Conservation (phyloP, 768 basidiomycete species). For the Amanita molliuscula region DNA sequence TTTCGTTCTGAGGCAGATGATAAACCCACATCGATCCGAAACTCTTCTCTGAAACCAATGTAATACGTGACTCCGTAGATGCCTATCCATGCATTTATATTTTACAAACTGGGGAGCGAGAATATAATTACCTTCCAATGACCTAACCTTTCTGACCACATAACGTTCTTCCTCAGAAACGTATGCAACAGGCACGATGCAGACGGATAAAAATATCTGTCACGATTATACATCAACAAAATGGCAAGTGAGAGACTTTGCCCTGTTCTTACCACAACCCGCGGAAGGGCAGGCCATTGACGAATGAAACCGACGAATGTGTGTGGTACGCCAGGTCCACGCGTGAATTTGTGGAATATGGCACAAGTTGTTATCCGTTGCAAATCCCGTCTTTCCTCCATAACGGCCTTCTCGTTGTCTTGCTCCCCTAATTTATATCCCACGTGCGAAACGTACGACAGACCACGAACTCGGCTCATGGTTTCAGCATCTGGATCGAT, state of each 20-base stretch:
- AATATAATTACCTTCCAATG: slow-evolving; percentile 32
- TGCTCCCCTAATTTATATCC: slow-evolving; percentile 9
- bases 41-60: slow-evolving; percentile 54
- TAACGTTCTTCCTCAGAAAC: slow-evolving; percentile 43
- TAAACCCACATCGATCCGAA: slow-evolving; percentile 31
- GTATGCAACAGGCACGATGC: slow-evolving; percentile 37
- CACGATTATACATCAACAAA: not conserved
- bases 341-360: slow-evolving; percentile 46
- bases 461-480: not conserved
- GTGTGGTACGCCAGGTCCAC: slow-evolving; percentile 50
- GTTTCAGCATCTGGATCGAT: slow-evolving; percentile 11
- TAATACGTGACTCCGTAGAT: slow-evolving; percentile 54
- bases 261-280: slow-evolving; percentile 41
- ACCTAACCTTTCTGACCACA: slow-evolving; percentile 44
- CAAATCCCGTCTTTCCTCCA: slow-evolving; percentile 16
- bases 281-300: slow-evolving; percentile 62
- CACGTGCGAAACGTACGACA: slow-evolving; percentile 12
- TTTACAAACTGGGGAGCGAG: not conserved
- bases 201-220: slow-evolving; percentile 55
- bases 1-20: not conserved
- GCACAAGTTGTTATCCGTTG: slow-evolving; percentile 41
- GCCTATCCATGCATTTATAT: slow-evolving; percentile 19
- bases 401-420: slow-evolving; percentile 12
- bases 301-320: slow-evolving; percentile 55
- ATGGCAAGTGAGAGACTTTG: not conserved